Evolutionary conservation across 371 early-diverging fungal species (phyloP), one percentile per base, ranked within the genome.

Genomic region (Neoconidiobolus thromboides): DNA sequence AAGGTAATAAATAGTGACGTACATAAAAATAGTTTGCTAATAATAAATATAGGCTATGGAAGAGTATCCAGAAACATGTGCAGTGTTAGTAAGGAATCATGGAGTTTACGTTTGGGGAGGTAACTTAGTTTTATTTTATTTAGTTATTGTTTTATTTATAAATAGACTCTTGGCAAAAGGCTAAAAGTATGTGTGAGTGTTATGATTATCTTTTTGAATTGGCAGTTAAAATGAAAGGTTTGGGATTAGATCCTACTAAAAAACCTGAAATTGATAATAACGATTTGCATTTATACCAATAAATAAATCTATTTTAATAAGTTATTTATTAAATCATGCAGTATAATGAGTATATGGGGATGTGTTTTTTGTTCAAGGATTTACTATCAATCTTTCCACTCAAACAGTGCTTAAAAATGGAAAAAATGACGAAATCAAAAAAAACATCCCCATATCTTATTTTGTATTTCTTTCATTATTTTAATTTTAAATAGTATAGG

Each of bases 141-240:
- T 57, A 53, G 38, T 39, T 26, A 51, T 77, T 48, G 5, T 12
- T 48, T 37, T 52, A 4, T 41, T 38, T 58, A 51, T 41, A 40
- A 15, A 50, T 77, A 75, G 89, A 90, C 73, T 78, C 77, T 39
- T 94, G 96, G 95, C 87, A 93, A 73, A 89, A 93, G 74, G 94
- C 96, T 55, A 96, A 93, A 73, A 81, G 86, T 49, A 96, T 95
- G 95, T 74, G 86, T n/a, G 97, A 96, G 68, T 95, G 96, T 76
- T 96, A 93, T 65, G 97, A 96, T 68, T 96, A 94, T 70, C 75
- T 96, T 47, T 96, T 96, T 69, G 94, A 94, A 67, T 86, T 94
- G 52, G 92, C 89, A 3, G 90, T 93, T 60, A 88, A 86, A 67
- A 94, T 94, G 92, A 85, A 81, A 71, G 68, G 73, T 51, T 70